A percentile compares a stretch with the other conserved stretches of the same genome.
Conservation (phyloP, 306 rosid genomes). For the Acmispon strigosus region DNA sequence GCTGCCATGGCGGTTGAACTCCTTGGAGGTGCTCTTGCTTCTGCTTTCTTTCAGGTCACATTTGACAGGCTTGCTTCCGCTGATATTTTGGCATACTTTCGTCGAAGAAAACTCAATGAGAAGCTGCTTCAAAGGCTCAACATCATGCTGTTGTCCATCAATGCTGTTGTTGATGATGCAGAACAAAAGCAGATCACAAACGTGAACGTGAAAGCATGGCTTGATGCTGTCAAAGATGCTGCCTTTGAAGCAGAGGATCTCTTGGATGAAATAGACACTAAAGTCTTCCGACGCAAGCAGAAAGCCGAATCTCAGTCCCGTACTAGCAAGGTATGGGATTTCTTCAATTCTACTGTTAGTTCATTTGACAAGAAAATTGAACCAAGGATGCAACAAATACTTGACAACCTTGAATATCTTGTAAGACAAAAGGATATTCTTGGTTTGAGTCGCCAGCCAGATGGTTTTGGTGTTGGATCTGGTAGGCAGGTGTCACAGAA, state of each 20-base stretch:
- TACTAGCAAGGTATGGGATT: neutral
- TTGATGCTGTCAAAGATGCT: constrained; percentile 12
- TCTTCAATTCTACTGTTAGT: neutral
- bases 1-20: constrained; percentile 5
- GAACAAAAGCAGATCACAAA: constrained; percentile 2
- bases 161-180: constrained; percentile 18
- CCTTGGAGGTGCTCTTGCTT: constrained; percentile 19
- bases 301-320: neutral
- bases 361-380: constrained; percentile 12
- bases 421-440: neutral
- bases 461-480: neutral
- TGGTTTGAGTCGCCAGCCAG: neutral
- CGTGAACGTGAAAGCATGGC: neutral
- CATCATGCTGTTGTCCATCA: neutral
- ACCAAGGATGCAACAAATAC: neutral
- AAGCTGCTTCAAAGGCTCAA: neutral
- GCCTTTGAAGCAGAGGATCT: constrained; percentile 2
- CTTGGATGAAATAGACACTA: neutral
- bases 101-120: neutral
- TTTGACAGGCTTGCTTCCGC: constrained; percentile 18
- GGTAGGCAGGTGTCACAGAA: neutral
- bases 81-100: neutral
- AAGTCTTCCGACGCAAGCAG: neutral
- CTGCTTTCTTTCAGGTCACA: constrained; percentile 13
- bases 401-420: constrained; percentile 7